These are phyloP conservation scores for Ophidiomyces ophidiicola DNA, from an alignment of 2,329 filamentous ascomycete species.

Conservation along the genomic window DNA sequence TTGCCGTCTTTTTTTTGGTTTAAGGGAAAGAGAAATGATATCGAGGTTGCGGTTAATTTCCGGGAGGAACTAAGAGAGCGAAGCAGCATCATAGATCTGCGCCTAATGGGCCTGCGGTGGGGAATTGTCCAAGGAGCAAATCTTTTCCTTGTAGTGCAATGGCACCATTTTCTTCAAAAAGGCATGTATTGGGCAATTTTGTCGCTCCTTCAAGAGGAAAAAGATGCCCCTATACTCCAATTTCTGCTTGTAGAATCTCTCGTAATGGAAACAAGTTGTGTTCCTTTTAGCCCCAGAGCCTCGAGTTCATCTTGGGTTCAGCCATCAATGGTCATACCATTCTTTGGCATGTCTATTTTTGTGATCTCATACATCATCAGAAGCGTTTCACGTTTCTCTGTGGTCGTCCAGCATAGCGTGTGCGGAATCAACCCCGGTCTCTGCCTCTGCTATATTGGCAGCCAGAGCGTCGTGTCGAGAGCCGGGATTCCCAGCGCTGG, in stretches of 20 bases:
- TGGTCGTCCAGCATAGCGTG: constrained; percentile 7
- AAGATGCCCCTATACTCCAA: constrained; percentile 3
- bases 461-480: constrained; percentile 8
- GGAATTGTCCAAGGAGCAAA: too few species aligned
- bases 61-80: too few species aligned
- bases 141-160: too few species aligned
- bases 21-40: constrained; percentile 2
- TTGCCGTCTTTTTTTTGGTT: constrained; percentile 1
- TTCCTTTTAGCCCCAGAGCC: background rate
- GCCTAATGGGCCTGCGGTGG: too few species aligned
- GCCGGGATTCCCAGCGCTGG: constrained; percentile 4
- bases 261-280: background rate
- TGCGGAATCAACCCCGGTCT: constrained; percentile 5
- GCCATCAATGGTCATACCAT: background rate
- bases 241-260: background rate
- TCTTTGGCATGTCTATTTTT: background rate
- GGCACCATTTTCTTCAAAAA: too few species aligned
- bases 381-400: constrained; percentile 6
- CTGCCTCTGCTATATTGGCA: constrained; percentile 6
- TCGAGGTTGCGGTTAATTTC: too few species aligned
- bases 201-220: too few species aligned
- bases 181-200: too few species aligned
- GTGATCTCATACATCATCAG: background rate
- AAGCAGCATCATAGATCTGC: too few species aligned
- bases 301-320: background rate